Evolutionary conservation across 805 yeast genomes (phyloP).

Genomic region (Nakazawaea peltata): DNA sequence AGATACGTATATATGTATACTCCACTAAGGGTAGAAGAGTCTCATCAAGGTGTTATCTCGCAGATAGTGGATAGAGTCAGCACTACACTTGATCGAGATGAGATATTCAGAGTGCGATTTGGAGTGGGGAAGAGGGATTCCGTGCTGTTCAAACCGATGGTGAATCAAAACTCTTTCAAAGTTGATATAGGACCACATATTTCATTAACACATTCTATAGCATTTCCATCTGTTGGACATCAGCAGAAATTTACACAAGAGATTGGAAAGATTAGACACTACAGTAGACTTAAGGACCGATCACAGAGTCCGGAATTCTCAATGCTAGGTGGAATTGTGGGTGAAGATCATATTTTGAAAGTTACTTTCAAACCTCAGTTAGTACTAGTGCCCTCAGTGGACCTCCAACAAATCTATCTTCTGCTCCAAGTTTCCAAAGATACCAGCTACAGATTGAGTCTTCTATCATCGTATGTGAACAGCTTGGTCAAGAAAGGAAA

Average conservation of each 20-base stretch:
- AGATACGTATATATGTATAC: too few relatives aligned
- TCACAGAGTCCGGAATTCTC: not conserved
- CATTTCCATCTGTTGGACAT: too few relatives aligned
- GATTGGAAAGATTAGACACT: not conserved
- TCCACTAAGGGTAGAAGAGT: too few relatives aligned
- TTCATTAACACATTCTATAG: conserved; percentile 1
- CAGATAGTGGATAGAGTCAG: too few relatives aligned
- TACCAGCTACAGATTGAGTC: conserved; percentile 2
- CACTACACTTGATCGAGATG: too few relatives aligned
- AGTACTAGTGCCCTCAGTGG: not conserved
- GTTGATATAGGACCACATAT: too few relatives aligned
- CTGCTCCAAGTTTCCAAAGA: conserved; percentile 1
- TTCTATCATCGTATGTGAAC: conserved; percentile 2
- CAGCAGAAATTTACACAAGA: not conserved
- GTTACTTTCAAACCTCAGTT: conserved; percentile 4
- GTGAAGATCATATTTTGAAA: conserved; percentile 2
- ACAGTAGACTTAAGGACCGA: not conserved
- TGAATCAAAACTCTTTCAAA: too few relatives aligned
- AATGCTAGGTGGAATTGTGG: conserved; percentile 1
- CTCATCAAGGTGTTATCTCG: too few relatives aligned
- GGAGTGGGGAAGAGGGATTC: too few relatives aligned
- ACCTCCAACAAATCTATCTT: not conserved
- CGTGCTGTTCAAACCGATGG: too few relatives aligned
- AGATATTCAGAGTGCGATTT: too few relatives aligned
- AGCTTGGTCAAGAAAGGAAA: conserved; percentile 1